Percentiles rank a stretch among this genome's conserved stretches.
These are phyloP conservation scores for Monosporascus sp. DNA, from an alignment of 2,329 filamentous ascomycete genomes.

Conservation along the genomic window DNA sequence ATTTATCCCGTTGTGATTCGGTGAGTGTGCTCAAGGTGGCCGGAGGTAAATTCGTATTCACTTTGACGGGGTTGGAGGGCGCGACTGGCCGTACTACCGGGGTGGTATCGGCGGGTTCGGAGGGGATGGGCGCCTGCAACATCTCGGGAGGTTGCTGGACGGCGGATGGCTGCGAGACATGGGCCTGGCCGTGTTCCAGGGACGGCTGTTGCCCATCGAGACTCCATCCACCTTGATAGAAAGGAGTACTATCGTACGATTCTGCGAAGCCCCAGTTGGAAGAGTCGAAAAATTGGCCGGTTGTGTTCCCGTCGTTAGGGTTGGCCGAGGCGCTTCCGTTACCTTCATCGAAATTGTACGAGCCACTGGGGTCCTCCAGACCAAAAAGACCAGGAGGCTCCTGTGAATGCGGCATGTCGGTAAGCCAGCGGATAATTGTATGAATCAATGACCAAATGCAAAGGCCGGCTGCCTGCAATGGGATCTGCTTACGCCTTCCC, in stretches of 20 bases:
- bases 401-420: constrained; percentile 26
- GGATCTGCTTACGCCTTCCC: too few relatives aligned
- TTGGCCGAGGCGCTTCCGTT: constrained; percentile 24
- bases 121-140: constrained; percentile 24
- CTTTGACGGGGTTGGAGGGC: constrained; percentile 21
- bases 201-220: constrained; percentile 19
- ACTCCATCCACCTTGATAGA: constrained; percentile 28
- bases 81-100: constrained; percentile 18
- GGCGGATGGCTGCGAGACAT: not conserved
- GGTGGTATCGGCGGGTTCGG: constrained; percentile 30
- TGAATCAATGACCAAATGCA: not conserved
- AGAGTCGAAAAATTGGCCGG: constrained; percentile 29
- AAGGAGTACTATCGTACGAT: constrained; percentile 33
- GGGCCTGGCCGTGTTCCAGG: not conserved
- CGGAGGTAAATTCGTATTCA: constrained; percentile 22
- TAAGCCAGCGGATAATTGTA: constrained; percentile 1
- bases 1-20: constrained; percentile 53
- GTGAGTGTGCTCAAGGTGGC: constrained; percentile 40
- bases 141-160: constrained; percentile 20
- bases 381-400: constrained; percentile 38
- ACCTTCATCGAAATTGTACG: constrained; percentile 23
- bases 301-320: constrained; percentile 13
- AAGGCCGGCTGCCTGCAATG: too few relatives aligned
- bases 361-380: constrained; percentile 35
- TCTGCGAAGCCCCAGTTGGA: constrained; percentile 45